These are phyloP conservation scores for Chamaenerion angustifolium DNA, from an alignment of 345 rosid genomes.

Conservation along the genomic window DNA sequence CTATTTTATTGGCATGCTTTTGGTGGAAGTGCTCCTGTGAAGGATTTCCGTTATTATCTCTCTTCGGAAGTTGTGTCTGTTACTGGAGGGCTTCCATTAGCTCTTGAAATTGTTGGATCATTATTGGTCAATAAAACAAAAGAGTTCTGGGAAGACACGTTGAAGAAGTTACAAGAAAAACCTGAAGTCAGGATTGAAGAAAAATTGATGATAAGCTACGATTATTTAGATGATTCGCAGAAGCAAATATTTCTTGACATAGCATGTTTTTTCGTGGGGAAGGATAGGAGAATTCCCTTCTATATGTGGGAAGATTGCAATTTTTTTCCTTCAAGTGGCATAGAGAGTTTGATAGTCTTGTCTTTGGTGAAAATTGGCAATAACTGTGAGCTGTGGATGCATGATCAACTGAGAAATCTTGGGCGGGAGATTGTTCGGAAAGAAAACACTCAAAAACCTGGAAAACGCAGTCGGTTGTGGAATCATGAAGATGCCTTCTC, in stretches of 20 bases:
- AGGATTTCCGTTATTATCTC: neutral
- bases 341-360: neutral
- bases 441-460: slow-evolving; percentile 1
- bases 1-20: slow-evolving; percentile 4
- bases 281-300: neutral
- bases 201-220: slow-evolving; percentile 1
- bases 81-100: slow-evolving; percentile 5
- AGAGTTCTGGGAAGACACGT: slow-evolving; percentile 1
- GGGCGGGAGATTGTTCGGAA: neutral
- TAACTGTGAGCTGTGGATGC: slow-evolving; percentile 4
- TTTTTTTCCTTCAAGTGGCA: neutral
- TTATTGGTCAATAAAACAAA: neutral
- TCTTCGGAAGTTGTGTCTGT: neutral
- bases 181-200: neutral
- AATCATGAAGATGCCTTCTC: slow-evolving; percentile 3
- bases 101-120: slow-evolving; percentile 2
- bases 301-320: slow-evolving; percentile 5
- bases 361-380: slow-evolving; percentile 3
- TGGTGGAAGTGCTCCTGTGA: neutral
- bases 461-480: slow-evolving; percentile 3
- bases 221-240: neutral
- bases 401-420: slow-evolving; percentile 5
- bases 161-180: neutral
- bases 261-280: slow-evolving; percentile 6
- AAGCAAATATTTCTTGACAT: slow-evolving; percentile 1